phyloP scores from a whole-genome alignment of 2,329 filamentous ascomycete species.

The Exophiala spinifera region DNA sequence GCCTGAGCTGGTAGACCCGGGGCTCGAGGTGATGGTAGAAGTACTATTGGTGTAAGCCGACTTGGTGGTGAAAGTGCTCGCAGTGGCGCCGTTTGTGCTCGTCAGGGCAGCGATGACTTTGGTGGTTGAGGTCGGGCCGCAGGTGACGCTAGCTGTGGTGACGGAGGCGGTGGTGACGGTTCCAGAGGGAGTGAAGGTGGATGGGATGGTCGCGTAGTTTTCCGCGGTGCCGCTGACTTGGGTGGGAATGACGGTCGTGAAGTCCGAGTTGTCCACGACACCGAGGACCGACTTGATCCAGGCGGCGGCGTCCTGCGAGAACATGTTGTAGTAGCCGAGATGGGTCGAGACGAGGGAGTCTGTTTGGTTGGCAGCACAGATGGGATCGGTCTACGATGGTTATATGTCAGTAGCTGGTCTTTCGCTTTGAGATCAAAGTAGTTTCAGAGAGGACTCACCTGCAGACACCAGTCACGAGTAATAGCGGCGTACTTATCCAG shows the following conservation, averaged over 20 bases:
- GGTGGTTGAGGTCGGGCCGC: background rate
- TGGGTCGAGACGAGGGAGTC: slow-evolving; percentile 3
- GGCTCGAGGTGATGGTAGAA: too few species aligned
- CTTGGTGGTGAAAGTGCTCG: background rate
- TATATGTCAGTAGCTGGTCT: too few species aligned
- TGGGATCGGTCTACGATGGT: background rate
- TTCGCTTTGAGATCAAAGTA: too few species aligned
- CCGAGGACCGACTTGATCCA: slow-evolving; percentile 9
- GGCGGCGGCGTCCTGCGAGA: slow-evolving; percentile 5
- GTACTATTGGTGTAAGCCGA: background rate
- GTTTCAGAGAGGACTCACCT: too few species aligned
- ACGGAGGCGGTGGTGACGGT: background rate
- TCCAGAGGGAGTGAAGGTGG: too few species aligned
- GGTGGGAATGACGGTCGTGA: background rate
- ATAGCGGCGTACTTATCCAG: background rate
- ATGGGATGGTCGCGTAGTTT: too few species aligned
- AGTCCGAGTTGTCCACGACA: background rate
- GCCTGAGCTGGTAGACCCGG: too few species aligned
- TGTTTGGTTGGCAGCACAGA: background rate
- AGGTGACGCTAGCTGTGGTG: background rate
- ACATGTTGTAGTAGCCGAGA: slow-evolving; percentile 14
- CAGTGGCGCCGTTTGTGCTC: too few species aligned
- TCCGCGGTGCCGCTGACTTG: too few species aligned
- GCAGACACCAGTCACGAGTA: background rate
- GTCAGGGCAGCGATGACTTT: too few species aligned